A percentile compares a stretch with the other conserved stretches of the same genome.
phyloP scores from a whole-genome alignment of 2,329 filamentous ascomycete genomes.

The Fusarium sp. region DNA sequence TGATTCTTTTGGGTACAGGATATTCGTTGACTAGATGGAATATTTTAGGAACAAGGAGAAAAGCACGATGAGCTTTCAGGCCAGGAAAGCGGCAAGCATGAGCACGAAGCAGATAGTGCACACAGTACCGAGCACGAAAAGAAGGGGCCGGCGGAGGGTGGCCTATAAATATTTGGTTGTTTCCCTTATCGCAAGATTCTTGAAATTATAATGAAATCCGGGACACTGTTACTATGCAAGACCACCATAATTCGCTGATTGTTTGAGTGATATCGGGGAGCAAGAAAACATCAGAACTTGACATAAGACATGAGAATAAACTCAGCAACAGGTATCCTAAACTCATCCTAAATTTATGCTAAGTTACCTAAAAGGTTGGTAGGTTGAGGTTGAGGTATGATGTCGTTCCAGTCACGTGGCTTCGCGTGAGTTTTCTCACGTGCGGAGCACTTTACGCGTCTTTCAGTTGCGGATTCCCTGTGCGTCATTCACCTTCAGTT shows the following conservation, averaged over 20 bases:
- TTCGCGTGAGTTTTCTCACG: conserved; percentile 7
- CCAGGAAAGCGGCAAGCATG: not conserved
- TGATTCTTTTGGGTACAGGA: not conserved
- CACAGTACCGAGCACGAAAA: not conserved
- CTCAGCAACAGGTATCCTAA: not conserved
- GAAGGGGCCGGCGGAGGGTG: not conserved
- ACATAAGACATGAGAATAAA: not conserved
- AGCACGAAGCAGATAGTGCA: not conserved
- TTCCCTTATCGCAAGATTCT: not conserved
- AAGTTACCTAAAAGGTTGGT: too few species aligned
- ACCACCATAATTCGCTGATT: not conserved
- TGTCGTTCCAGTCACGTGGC: conserved; percentile 18
- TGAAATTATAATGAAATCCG: not conserved
- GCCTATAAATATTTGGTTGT: not conserved
- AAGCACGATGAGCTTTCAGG: not conserved
- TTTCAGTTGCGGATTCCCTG: not conserved
- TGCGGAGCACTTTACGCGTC: conserved; percentile 27
- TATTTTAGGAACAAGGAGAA: not conserved
- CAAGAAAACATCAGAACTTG: not conserved
- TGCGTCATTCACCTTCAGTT: conserved; percentile 16
- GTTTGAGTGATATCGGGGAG: not conserved
- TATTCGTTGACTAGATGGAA: not conserved
- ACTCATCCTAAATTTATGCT: not conserved
- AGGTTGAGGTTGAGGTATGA: too few species aligned
- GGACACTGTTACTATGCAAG: not conserved